Conservation (phyloP, 2,329 filamentous ascomycete genomes). For the Penicillium sp. region DNA sequence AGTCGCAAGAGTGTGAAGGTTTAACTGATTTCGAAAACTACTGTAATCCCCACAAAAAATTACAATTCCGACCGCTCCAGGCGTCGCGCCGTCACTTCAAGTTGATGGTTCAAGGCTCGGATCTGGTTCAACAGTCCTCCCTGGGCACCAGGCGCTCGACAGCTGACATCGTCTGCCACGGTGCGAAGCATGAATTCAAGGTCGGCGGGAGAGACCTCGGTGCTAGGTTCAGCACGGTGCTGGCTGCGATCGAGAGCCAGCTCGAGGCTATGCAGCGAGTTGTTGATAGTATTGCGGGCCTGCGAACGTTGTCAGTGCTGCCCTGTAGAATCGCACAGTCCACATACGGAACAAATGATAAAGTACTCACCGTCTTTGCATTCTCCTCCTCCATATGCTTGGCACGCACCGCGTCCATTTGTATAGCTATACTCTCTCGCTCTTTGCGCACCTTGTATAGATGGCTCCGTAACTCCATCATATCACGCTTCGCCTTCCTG, state of each 20-base stretch:
- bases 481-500: conserved; percentile 48
- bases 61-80: conserved; percentile 28
- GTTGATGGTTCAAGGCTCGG: conserved; percentile 45
- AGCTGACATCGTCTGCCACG: conserved; percentile 45
- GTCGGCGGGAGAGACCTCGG: conserved; percentile 34
- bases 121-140: conserved; percentile 46
- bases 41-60: neutral
- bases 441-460: conserved; percentile 51
- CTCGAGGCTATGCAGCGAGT: conserved; percentile 45
- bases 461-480: conserved; percentile 48
- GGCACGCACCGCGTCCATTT: conserved; percentile 51
- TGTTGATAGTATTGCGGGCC: conserved; percentile 44
- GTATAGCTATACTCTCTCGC: conserved; percentile 52
- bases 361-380: conserved; percentile 34
- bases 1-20: too few species aligned
- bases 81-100: conserved; percentile 38
- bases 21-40: too few species aligned
- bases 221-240: conserved; percentile 21
- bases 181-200: conserved; percentile 47
- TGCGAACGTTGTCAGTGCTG: conserved; percentile 22
- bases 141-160: conserved; percentile 37
- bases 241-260: conserved; percentile 43
- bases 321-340: neutral
- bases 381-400: conserved; percentile 44
- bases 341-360: neutral